A percentile compares a stretch with the other conserved stretches of the same genome.
Evolutionary conservation across 345 rosid genomes (phyloP).

Genomic region (Citrus mangshanensis): DNA sequence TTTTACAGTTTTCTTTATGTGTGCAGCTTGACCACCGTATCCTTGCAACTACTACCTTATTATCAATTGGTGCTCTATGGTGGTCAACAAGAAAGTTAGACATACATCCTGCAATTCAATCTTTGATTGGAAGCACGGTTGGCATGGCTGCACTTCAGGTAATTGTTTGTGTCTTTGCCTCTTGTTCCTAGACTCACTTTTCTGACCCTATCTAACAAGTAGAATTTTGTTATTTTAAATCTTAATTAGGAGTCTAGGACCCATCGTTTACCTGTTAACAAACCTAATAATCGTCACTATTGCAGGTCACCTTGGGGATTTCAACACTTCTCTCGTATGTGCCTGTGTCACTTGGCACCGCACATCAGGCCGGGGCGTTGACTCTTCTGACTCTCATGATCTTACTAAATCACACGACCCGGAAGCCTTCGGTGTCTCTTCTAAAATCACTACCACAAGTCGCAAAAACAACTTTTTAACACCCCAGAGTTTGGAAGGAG

Average conservation of each 20-base stretch:
- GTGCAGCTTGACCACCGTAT: slow-evolving; percentile 84
- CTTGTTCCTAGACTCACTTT: background rate
- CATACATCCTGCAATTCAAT: slow-evolving; percentile 77
- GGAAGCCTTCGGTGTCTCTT: slow-evolving; percentile 71
- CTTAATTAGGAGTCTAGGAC: background rate
- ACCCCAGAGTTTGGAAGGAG: background rate
- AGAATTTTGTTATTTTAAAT: background rate
- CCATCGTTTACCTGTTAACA: background rate
- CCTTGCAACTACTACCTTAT: slow-evolving; percentile 70
- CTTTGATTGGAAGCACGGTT: slow-evolving; percentile 64
- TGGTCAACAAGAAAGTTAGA: slow-evolving; percentile 78
- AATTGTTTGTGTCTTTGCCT: background rate
- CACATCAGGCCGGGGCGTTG: slow-evolving; percentile 86
- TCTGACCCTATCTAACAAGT: background rate
- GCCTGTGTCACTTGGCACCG: slow-evolving; percentile 75
- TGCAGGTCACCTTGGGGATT: slow-evolving; percentile 77
- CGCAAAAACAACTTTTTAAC: slow-evolving; percentile 31
- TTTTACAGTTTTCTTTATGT: background rate
- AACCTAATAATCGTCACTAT: background rate
- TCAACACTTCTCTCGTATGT: slow-evolving; percentile 87
- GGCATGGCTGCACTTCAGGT: slow-evolving; percentile 94
- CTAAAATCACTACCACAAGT: slow-evolving; percentile 78
- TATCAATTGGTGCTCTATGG: slow-evolving; percentile 61
- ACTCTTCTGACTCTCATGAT: slow-evolving; percentile 76
- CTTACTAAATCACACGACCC: slow-evolving; percentile 72